Base-by-base conservation (phyloP, 148 eudicot species). In the Nepenthes gracilis region DNA sequence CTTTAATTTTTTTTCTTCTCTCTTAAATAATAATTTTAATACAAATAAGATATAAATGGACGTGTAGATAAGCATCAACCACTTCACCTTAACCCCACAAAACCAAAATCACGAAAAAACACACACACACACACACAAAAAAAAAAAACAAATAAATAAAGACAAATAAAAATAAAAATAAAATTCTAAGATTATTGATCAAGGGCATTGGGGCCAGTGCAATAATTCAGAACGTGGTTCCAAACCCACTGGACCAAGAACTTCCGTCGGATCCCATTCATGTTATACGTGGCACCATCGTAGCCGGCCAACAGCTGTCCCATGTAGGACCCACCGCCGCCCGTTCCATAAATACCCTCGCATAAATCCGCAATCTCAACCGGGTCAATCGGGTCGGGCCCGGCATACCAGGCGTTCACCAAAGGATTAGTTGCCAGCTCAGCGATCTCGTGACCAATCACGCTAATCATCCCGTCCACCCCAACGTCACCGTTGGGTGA, bases 221-320 rank as follows among this genome's bases (percentile, higher is more conserved):
- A 92, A 62, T 89, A 89, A 60, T 83, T 88, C 62, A 85, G 64
- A 14, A 77, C 70, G 1, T 87, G 90, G 64, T 74, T 88, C 98
- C 98, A 92, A 54, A 92, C 58, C 98, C 98, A 92, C 77, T 92
- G 98, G 57, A 92, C 94, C 74, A 92, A 72, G 55, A 83, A 92
- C 72, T 96, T 74, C 23, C 83, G 77, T 60, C 82, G 70, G 35
- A 69, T 74, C 0, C 96, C 98, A 60, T 72, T 73, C 85, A 92
- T 40, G 68, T 92, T 92, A 67, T 53, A 92, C 3, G 94, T 85
- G 65, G 77, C 70, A 0, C 98, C 98, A 34, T 54, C 69, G 1
- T 66, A 12, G 36, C 84, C 96, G 63, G 70, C 83, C 81, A 75
- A 68, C 12, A 92, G 83, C 73, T 81, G 83, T 37, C 98, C 98